Conservation (phyloP, 768 basidiomycete genomes). For the Amanita jacksonii region DNA sequence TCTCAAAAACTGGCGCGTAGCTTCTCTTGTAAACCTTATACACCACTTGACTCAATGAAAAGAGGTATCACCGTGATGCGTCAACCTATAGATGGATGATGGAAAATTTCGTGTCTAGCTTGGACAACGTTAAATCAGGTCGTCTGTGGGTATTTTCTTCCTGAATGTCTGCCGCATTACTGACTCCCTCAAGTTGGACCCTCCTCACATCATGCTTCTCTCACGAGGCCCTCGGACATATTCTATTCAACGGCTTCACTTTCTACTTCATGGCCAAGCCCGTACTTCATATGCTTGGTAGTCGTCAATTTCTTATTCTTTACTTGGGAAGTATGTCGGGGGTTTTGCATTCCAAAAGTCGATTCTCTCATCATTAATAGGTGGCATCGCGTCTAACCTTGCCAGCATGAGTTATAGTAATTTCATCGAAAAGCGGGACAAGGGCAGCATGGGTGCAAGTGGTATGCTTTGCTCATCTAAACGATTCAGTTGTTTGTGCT, state of each 20-base stretch:
- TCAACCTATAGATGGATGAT: conserved; percentile 37
- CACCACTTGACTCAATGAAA: conserved; percentile 12
- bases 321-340: conserved; percentile 55
- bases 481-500: too few species aligned
- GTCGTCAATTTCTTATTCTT: conserved; percentile 54
- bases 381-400: conserved; percentile 49
- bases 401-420: conserved; percentile 41
- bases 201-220: conserved; percentile 64
- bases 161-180: conserved; percentile 1
- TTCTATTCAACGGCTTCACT: conserved; percentile 69
- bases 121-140: conserved; percentile 52
- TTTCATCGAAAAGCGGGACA: conserved; percentile 23
- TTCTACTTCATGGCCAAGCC: conserved; percentile 69
- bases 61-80: conserved; percentile 23
- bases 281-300: conserved; percentile 55
- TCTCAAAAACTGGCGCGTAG: conserved; percentile 24
- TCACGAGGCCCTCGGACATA: conserved; percentile 49
- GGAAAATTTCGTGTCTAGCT: conserved; percentile 54
- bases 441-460: conserved; percentile 58
- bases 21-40: neutral
- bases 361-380: conserved; percentile 24
- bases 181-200: conserved; percentile 50
- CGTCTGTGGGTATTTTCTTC: conserved; percentile 26
- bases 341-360: neutral
- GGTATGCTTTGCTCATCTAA: conserved; percentile 44